These are phyloP conservation scores for Oryza coarctata DNA, from an alignment of 176 grass and related monocot genomes.

Conservation along the genomic window DNA sequence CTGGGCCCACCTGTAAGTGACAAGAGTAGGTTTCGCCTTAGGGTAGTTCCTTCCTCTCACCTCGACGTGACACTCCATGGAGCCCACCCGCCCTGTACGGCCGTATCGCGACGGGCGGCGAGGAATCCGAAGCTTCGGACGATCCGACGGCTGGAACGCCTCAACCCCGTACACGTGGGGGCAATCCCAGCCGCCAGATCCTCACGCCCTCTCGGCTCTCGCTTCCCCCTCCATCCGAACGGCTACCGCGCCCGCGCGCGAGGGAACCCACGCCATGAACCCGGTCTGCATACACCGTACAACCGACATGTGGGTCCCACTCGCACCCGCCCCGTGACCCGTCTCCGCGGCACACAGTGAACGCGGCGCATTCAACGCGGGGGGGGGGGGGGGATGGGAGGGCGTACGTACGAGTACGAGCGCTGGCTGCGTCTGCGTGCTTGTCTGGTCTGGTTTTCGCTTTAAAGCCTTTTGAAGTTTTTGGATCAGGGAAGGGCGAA, in stretches of 20 bases:
- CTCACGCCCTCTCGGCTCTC: conserved; percentile 1
- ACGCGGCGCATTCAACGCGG: not conserved
- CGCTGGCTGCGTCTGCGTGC: not conserved
- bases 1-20: not conserved
- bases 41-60: not conserved
- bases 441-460: not conserved
- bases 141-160: not conserved
- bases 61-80: not conserved
- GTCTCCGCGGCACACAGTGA: not conserved
- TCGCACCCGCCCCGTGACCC: no score
- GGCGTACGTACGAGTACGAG: not conserved
- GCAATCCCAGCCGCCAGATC: not conserved
- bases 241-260: not conserved
- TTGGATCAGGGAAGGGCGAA: not conserved
- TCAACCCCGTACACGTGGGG: not conserved
- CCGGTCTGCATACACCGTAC: accelerated
- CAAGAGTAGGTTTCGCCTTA: accelerated
- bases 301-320: not conserved
- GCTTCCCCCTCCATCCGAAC: not conserved
- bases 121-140: not conserved
- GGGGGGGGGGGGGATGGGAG: no score
- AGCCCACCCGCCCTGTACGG: not conserved
- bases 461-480: not conserved
- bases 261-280: not conserved
- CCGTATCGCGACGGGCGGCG: conserved; percentile 12